A percentile compares a stretch with the other conserved stretches of the same genome.
Conservation (phyloP, 2,329 filamentous ascomycete species). For the Aspergillus hiratsukae region DNA sequence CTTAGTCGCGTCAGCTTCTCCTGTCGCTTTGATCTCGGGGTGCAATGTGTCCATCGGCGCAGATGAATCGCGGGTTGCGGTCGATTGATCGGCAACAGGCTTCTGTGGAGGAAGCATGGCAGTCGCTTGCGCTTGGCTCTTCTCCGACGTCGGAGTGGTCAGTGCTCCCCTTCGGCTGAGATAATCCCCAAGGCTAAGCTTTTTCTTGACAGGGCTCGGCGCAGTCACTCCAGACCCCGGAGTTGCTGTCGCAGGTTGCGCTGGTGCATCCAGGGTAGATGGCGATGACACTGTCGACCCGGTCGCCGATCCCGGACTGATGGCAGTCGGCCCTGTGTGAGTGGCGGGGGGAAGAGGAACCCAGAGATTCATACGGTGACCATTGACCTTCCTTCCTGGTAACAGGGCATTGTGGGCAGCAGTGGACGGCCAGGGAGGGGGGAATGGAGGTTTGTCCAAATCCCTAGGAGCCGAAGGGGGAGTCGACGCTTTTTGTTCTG, state of each 20-base stretch:
- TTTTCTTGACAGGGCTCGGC: constrained; percentile 49
- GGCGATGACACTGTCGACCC: constrained; percentile 27
- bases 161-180: constrained; percentile 40
- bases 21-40: constrained; percentile 7
- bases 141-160: constrained; percentile 39
- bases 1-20: constrained; percentile 15
- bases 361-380: constrained; percentile 20
- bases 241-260: constrained; percentile 19
- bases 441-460: constrained; percentile 18
- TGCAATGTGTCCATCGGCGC: constrained; percentile 8
- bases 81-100: constrained; percentile 15
- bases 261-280: constrained; percentile 21
- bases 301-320: constrained; percentile 27
- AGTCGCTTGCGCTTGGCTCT: constrained; percentile 28
- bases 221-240: constrained; percentile 31
- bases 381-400: constrained; percentile 16
- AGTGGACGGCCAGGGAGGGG: constrained; percentile 35
- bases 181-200: constrained; percentile 49
- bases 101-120: constrained; percentile 22
- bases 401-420: constrained; percentile 34
- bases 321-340: constrained; percentile 15
- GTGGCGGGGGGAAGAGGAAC: constrained; percentile 25
- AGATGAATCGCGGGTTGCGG: constrained; percentile 11
- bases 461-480: constrained; percentile 2
- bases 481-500: neutral